Conservation (phyloP, 2,329 filamentous ascomycete species). For the Pseudonectria foliicola region DNA sequence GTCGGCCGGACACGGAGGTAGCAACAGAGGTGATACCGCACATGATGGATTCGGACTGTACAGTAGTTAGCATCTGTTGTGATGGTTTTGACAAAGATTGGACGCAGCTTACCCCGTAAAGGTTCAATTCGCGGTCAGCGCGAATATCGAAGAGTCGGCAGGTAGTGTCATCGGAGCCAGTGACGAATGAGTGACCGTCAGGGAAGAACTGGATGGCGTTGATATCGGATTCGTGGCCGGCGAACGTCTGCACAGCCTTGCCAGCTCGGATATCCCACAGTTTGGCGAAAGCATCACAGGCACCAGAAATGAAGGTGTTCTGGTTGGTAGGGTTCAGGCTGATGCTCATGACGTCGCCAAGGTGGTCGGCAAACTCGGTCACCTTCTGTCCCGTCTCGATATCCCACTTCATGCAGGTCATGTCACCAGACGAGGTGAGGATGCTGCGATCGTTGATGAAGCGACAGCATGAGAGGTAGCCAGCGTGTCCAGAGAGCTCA, state of each 20-base stretch:
- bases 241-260: conserved; percentile 97
- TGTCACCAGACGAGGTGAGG: conserved; percentile 94
- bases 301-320: conserved; percentile 98
- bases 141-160: conserved; percentile 97
- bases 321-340: conserved; percentile 99
- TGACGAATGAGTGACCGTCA: conserved; percentile 96
- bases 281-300: conserved; percentile 97
- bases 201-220: conserved; percentile 99
- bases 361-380: conserved; percentile 95
- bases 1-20: conserved; percentile 89
- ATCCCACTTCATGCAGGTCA: conserved; percentile 99
- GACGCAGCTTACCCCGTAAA: conserved; percentile 53
- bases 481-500: conserved; percentile 92
- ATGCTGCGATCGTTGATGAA: conserved; percentile 99
- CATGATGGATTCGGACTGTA: conserved; percentile 88
- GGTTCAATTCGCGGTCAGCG: conserved; percentile 72
- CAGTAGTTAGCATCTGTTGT: conserved; percentile 10
- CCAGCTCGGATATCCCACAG: conserved; percentile 98
- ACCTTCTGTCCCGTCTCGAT: conserved; percentile 96
- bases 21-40: conserved; percentile 98
- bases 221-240: conserved; percentile 97
- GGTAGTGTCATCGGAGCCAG: conserved; percentile 93
- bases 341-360: conserved; percentile 99
- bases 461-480: conserved; percentile 95
- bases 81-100: too few species aligned